phyloP scores from a whole-genome alignment of 1,284 basidiomycete species.

The Cryptococcus floricola region DNA sequence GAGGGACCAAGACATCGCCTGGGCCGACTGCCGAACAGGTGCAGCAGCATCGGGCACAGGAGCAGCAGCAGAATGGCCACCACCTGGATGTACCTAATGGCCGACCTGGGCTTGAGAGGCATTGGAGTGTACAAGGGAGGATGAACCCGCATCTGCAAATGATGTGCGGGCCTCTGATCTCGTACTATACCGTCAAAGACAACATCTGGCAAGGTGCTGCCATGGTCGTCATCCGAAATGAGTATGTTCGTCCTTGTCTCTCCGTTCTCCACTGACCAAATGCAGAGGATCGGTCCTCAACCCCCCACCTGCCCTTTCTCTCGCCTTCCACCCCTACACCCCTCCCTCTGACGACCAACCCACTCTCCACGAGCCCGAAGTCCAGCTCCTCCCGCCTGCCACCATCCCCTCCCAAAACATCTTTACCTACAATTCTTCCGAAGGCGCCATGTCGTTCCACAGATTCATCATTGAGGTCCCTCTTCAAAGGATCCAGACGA shows the following conservation, averaged over 20 bases:
- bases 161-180: slow-evolving; percentile 72
- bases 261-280: slow-evolving; percentile 1
- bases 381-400: slow-evolving; percentile 15
- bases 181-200: slow-evolving; percentile 79
- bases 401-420: slow-evolving; percentile 66
- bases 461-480: slow-evolving; percentile 85
- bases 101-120: slow-evolving; percentile 19
- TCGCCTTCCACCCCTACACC: slow-evolving; percentile 51
- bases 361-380: slow-evolving; percentile 15
- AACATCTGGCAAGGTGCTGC: slow-evolving; percentile 81
- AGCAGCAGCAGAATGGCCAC: neutral
- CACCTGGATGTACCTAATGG: neutral
- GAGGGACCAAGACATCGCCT: slow-evolving; percentile 32
- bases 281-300: slow-evolving; percentile 64
- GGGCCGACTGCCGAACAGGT: slow-evolving; percentile 31
- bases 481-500: slow-evolving; percentile 66
- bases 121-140: slow-evolving; percentile 28
- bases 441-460: slow-evolving; percentile 85
- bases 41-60: slow-evolving; percentile 3
- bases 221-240: slow-evolving; percentile 53
- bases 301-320: slow-evolving; percentile 68
- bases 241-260: slow-evolving; percentile 16
- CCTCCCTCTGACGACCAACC: slow-evolving; percentile 18
- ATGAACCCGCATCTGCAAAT: slow-evolving; percentile 52
- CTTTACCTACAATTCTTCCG: slow-evolving; percentile 68